A percentile compares a stretch with the other conserved stretches of the same genome.
Conservation (phyloP, 768 basidiomycete genomes). For the Mycena maculata region DNA sequence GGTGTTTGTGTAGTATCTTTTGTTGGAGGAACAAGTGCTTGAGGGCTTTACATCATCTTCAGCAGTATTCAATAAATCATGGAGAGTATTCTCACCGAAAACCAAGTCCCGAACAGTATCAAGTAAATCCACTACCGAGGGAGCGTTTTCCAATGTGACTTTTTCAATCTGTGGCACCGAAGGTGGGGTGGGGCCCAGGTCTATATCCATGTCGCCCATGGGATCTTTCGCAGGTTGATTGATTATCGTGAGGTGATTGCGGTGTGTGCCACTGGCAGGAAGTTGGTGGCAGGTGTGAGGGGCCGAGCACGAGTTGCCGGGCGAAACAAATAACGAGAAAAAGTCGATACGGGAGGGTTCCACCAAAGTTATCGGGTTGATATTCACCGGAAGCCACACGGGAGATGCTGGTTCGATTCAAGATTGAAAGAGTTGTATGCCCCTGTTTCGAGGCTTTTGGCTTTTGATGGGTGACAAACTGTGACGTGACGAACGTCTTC, state of each 20-base stretch:
- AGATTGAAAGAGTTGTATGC: no score
- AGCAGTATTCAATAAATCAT: background rate
- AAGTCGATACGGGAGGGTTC: no score
- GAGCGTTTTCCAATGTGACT: constrained; percentile 9
- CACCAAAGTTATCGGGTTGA: no score
- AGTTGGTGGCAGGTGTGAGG: no score
- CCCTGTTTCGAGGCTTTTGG: no score
- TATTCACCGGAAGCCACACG: no score
- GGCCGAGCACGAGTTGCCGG: no score
- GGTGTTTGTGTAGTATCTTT: constrained; percentile 19
- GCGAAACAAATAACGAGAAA: no score
- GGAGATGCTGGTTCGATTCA: no score
- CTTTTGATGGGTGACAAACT: background rate
- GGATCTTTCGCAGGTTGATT: no score
- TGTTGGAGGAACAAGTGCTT: background rate
- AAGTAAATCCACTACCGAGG: constrained; percentile 13
- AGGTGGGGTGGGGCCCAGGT: background rate
- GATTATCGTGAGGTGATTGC: no score
- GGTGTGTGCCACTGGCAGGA: no score
- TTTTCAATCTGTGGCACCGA: background rate
- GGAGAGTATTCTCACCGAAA: background rate
- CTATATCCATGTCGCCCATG: background rate
- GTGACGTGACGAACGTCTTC: background rate
- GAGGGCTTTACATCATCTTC: background rate
- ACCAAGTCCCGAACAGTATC: constrained; percentile 9